These are phyloP conservation scores for Calycina herbarum DNA, from an alignment of 2,329 filamentous ascomycete genomes.

Conservation along the genomic window DNA sequence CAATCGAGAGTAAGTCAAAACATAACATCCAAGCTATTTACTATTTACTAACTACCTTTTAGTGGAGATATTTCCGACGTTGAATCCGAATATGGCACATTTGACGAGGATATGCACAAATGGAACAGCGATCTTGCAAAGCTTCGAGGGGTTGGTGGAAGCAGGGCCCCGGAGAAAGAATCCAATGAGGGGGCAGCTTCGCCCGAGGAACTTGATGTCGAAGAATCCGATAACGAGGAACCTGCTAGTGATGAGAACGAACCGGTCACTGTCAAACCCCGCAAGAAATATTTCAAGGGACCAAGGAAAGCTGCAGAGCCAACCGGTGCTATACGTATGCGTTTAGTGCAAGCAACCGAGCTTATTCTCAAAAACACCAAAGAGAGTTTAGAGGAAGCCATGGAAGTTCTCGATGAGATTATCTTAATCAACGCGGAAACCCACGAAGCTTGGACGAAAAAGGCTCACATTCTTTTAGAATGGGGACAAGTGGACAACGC, in stretches of 20 bases:
- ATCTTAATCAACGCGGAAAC: constrained; percentile 69
- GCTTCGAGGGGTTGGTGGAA: constrained; percentile 11
- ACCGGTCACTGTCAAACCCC: neutral
- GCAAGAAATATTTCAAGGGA: constrained; percentile 34
- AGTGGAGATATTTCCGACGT: constrained; percentile 34
- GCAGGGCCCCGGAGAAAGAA: neutral
- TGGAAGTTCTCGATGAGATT: constrained; percentile 59
- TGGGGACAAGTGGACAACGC: constrained; percentile 57
- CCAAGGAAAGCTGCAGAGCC: constrained; percentile 63
- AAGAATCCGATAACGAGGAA: neutral
- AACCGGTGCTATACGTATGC: constrained; percentile 68
- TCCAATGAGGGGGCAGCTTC: neutral
- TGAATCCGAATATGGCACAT: constrained; percentile 45
- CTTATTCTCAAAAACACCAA: constrained; percentile 65
- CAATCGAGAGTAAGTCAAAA: constrained; percentile 10
- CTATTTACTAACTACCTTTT: neutral
- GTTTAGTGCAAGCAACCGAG: constrained; percentile 66
- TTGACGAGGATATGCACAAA: constrained; percentile 42
- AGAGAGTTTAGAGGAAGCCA: constrained; percentile 47
- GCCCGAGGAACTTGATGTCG: neutral
- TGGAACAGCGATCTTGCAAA: constrained; percentile 36
- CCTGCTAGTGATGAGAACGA: neutral
- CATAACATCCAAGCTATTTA: neutral
- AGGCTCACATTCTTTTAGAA: constrained; percentile 62
- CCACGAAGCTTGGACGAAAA: constrained; percentile 62